Evolutionary conservation across 1,139 yeast species (phyloP).

Genomic region (Magnusiomyces fungicola): DNA sequence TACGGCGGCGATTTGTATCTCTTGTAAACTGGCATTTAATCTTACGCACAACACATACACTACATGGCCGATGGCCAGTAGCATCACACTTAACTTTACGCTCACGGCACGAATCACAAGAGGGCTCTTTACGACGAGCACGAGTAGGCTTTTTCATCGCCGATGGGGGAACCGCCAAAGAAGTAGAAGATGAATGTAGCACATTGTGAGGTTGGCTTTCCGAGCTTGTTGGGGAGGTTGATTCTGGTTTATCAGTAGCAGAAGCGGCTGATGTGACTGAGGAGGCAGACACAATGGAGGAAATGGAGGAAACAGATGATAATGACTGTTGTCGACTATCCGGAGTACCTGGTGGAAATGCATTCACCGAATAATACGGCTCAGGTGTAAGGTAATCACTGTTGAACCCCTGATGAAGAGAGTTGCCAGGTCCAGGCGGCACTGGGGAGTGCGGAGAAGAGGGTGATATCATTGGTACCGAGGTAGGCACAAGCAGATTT

Average conservation of each 20-base stretch:
- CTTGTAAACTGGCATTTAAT: conserved; percentile 30
- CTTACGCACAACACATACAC: conserved; percentile 27
- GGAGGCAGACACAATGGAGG: not conserved
- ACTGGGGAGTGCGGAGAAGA: not conserved
- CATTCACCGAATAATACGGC: not conserved
- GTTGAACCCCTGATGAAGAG: not conserved
- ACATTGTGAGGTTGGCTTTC: too few species aligned
- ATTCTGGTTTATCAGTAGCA: too few species aligned
- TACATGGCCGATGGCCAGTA: conserved; percentile 26
- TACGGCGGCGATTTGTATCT: conserved; percentile 21
- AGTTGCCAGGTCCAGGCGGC: too few species aligned
- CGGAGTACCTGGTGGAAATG: not conserved
- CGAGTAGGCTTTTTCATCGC: conserved; percentile 23
- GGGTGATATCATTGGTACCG: not conserved
- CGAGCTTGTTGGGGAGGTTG: too few species aligned
- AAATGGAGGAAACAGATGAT: not conserved
- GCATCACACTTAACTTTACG: conserved; percentile 32
- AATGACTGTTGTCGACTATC: not conserved
- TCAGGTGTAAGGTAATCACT: not conserved
- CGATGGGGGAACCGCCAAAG: too few species aligned
- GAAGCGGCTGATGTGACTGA: not conserved
- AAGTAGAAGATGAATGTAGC: too few species aligned
- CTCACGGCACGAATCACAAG: conserved; percentile 31
- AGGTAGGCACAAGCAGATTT: not conserved
- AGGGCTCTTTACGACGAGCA: conserved; percentile 29